These are phyloP conservation scores for Malassezia vespertilionis DNA, from an alignment of 1,284 basidiomycete genomes.

Conservation along the genomic window DNA sequence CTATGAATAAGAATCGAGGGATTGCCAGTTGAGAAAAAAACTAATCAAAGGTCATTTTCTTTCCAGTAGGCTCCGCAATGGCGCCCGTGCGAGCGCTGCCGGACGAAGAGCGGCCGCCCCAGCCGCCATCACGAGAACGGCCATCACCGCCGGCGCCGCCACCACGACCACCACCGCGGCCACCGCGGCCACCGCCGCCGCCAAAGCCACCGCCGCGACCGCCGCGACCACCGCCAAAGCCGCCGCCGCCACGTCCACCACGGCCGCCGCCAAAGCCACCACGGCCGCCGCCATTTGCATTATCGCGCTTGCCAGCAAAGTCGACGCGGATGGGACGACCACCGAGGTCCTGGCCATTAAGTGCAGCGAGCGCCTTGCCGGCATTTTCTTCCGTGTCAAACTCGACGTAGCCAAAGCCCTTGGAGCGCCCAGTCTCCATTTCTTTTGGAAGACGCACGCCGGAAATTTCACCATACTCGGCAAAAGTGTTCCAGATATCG, in stretches of 20 bases:
- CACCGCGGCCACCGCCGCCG: constrained; percentile 37
- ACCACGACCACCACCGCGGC: constrained; percentile 23
- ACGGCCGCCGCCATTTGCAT: constrained; percentile 53
- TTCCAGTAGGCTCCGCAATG: constrained; percentile 63
- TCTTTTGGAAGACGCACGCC: constrained; percentile 86
- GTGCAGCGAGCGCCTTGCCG: constrained; percentile 63
- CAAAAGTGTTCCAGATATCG: constrained; percentile 79
- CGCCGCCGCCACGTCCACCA: constrained; percentile 28
- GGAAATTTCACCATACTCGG: constrained; percentile 76
- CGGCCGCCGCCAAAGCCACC: constrained; percentile 51
- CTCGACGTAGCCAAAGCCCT: constrained; percentile 96
- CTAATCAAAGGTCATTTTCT: constrained; percentile 66
- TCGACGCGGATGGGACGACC: constrained; percentile 75
- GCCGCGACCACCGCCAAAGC: constrained; percentile 24
- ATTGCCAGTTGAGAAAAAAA: background rate
- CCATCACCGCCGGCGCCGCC: constrained; percentile 22
- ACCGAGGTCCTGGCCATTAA: constrained; percentile 66
- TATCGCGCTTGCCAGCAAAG: constrained; percentile 57
- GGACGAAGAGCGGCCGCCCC: constrained; percentile 22
- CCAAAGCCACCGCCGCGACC: constrained; percentile 16
- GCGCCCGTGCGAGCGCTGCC: constrained; percentile 58
- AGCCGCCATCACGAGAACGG: no score
- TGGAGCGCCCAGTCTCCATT: constrained; percentile 75
- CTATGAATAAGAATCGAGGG: no score
- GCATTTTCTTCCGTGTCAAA: constrained; percentile 71